Conservation (phyloP, 352 stramenopile species). For the Phytophthora boehmeriae region DNA sequence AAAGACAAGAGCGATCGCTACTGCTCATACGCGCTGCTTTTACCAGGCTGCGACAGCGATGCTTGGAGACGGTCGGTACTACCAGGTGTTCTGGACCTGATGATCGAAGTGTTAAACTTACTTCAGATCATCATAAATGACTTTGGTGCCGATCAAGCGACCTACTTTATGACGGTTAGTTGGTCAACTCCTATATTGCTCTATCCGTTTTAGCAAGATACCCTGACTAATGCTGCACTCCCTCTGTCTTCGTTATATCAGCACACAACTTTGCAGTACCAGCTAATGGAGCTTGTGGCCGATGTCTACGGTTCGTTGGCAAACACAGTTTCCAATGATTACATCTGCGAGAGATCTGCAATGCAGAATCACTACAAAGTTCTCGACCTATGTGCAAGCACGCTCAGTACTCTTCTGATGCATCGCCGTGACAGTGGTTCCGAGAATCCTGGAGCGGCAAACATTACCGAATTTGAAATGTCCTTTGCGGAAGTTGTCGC, state of each 20-base stretch:
- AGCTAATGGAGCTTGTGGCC: constrained; percentile 44
- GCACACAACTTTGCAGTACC: constrained; percentile 51
- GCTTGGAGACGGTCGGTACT: constrained; percentile 43
- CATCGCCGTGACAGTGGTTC: constrained; percentile 13
- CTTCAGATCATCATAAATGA: constrained; percentile 40
- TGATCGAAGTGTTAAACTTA: constrained; percentile 43
- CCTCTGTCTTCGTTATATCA: constrained; percentile 10
- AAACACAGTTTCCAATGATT: constrained; percentile 4
- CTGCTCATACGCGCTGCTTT: constrained; percentile 31
- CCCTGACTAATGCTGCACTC: neutral
- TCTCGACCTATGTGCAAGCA: constrained; percentile 32
- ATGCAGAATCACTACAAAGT: constrained; percentile 37
- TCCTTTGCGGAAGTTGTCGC: constrained; percentile 22
- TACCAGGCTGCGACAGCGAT: constrained; percentile 15
- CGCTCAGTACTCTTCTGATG: constrained; percentile 27
- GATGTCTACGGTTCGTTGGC: constrained; percentile 35
- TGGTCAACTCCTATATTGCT: neutral
- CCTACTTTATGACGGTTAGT: constrained; percentile 41
- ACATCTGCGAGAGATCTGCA: neutral
- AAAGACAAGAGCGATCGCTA: constrained; percentile 34
- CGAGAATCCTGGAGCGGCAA: constrained; percentile 9
- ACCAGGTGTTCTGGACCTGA: constrained; percentile 42
- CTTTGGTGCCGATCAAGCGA: constrained; percentile 18
- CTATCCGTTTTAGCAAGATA: neutral
- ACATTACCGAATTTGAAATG: constrained; percentile 9